Evolutionary conservation across 164 flowering plant species (phyloP).

Genomic region (Santalum album): DNA sequence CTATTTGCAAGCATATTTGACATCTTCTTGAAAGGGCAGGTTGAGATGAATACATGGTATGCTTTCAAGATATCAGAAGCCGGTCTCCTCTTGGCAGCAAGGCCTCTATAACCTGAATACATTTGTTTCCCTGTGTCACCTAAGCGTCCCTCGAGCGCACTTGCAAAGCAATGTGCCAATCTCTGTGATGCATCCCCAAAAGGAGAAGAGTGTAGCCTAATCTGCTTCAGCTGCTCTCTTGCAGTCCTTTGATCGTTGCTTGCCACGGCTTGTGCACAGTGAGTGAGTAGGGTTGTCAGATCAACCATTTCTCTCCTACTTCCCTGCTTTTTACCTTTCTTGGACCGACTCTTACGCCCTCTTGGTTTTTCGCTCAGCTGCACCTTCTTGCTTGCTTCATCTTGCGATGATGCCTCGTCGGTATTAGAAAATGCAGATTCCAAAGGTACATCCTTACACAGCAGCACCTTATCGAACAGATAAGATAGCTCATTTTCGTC

Average conservation of each 20-base stretch:
- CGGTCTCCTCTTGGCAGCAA: conserved; percentile 10
- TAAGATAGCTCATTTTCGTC: conserved; percentile 16
- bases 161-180: conserved; percentile 33
- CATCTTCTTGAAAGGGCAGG: conserved; percentile 26
- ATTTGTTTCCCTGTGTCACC: conserved; percentile 17
- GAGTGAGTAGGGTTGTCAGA: conserved; percentile 17
- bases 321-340: not conserved
- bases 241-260: conserved; percentile 23
- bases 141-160: conserved; percentile 37
- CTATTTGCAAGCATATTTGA: conserved; percentile 16
- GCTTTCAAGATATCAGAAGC: conserved; percentile 29
- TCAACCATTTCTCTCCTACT: conserved; percentile 15
- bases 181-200: conserved; percentile 32
- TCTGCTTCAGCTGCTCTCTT: conserved; percentile 28
- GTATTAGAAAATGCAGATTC: conserved; percentile 8
- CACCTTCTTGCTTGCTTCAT: not conserved
- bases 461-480: conserved; percentile 24
- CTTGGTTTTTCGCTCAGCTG: conserved; percentile 2
- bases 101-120: not conserved
- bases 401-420: not conserved
- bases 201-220: conserved; percentile 31
- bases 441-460: conserved; percentile 7
- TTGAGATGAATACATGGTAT: conserved; percentile 13
- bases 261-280: conserved; percentile 38
- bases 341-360: conserved; percentile 1